Base-by-base conservation (phyloP, 345 rosid species). In the Pseudoturritis turrita region DNA sequence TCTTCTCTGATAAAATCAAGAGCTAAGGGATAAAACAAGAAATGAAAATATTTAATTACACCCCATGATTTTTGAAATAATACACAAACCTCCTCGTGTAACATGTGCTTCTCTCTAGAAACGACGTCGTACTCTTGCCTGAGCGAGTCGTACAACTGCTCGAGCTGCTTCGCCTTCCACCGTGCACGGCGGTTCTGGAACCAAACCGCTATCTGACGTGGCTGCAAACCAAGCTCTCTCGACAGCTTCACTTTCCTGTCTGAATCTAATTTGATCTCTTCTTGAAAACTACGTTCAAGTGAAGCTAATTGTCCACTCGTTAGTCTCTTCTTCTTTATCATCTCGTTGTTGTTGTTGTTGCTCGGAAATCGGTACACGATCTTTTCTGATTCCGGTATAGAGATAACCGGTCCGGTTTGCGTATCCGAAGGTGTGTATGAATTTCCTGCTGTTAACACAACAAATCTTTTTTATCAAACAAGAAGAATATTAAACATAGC, bases 121-220 rank as follows among this genome's bases (percentile, higher is more conserved):
- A 90, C 82, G 50, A 51, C 77, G 47, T 87, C 89, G 56, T 72
- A 92, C 55, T 92, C 98, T 37, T 79, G 86, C 70, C 87, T 87
- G 13, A 92, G 91, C 0, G 85, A 25, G 52, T 90, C 91, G 39
- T 92, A 92, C 11, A 87, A 77, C 58, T 85, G 88, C 77, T 90
- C 97, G 10, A 93, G 91, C 63, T 88, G 96, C 82, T 90, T 90
- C 2, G 89, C 79, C 72, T 90, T 93, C 98, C 97, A 90, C 15
- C 97, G 62, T 26, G 97, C 93, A 14, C 97, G 88, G 36, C 91
- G 82, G 78, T 88, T 90, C 50, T 90, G 98, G 78, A 92, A 92
- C 98, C 98, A 93, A 46, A 93, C 90, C 10, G 97, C 96, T 49
- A 90, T 83, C 80, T 93, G 98, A 60, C 98, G 82, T 9, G 97